phyloP scores from a whole-genome alignment of 164 flowering plant species.

The Platanus orientalis region DNA sequence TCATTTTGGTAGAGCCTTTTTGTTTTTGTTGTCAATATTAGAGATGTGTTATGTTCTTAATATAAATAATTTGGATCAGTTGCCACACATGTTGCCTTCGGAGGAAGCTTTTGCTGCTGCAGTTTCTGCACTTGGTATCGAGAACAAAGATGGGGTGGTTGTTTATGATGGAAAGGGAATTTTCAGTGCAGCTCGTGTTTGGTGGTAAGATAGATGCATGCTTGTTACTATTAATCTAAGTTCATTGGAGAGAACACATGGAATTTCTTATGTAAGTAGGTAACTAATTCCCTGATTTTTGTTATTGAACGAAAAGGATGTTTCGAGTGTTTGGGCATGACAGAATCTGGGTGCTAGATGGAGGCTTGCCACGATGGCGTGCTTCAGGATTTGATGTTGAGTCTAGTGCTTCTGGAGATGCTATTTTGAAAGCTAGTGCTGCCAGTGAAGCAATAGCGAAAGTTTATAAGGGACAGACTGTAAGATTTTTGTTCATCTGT shows the following conservation, averaged over 20 bases:
- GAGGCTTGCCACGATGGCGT: constrained; percentile 97
- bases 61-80: constrained; percentile 37
- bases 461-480: constrained; percentile 75
- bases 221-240: not conserved
- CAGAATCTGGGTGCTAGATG: constrained; percentile 93
- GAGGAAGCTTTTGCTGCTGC: constrained; percentile 99
- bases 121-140: constrained; percentile 86
- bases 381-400: constrained; percentile 97
- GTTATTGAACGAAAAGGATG: constrained; percentile 60
- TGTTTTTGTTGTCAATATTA: not conserved
- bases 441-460: constrained; percentile 97
- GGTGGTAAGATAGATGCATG: constrained; percentile 71
- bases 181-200: constrained; percentile 98
- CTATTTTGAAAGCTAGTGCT: constrained; percentile 96
- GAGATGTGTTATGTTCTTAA: not conserved
- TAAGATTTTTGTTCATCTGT: constrained; percentile 26
- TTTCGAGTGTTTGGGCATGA: constrained; percentile 99
- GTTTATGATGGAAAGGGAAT: constrained; percentile 99
- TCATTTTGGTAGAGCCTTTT: not conserved
- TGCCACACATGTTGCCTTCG: constrained; percentile 98
- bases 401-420: constrained; percentile 98
- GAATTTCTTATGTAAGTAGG: constrained; percentile 1
- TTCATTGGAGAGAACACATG: too few species aligned
- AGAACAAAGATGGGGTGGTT: constrained; percentile 81
- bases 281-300: constrained; percentile 9